Base-by-base conservation (phyloP, 768 basidiomycete species). In the Macrolepiota albuminosa region DNA sequence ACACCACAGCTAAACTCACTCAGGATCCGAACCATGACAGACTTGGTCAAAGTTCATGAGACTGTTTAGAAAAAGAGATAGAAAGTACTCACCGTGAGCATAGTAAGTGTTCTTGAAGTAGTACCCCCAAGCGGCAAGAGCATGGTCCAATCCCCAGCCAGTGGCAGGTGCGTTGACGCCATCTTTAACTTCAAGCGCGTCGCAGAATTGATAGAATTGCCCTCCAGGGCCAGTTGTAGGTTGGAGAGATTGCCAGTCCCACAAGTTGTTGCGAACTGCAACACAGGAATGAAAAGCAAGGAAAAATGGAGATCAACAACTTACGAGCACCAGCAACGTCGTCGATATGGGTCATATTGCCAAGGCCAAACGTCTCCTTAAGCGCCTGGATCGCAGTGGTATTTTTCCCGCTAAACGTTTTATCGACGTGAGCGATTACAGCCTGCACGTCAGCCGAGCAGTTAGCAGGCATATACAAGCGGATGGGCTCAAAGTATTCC, bases 401-500 rank as follows among this genome's bases (percentile, higher is more conserved):
- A 61, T 84, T 74, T 1, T 75, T 75, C 4, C 73, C 73, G 0
- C 71, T 70, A 63, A 88, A 84, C 6, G 84, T 81, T 56, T 76
- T 54, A 66, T 90, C 89, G 42, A 90, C 72, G 63, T 87, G 79
- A 6, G 78, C 66, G 56, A 90, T 79, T 16, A 86, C 87, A 5
- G 79, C 80, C 68, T 87, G 73, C 34, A 89, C 79, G 65, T 91
- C 89, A 0, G 86, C 80, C 8, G 87, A 89, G 71, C 89, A 91
- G 69, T 91, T 91, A 62, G 66, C 53, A 2, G 88, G 84, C 86
- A 89, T 89, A 65, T 82, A 73, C 63, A 81, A 75, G 16, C 83
- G 83, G 63, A 88, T 82, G 13, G 88, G 88, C 60, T 88, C 87
- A 69, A 87, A 89, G 66, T 89, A 91, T 62, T 75, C 76, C 86